phyloP scores from a whole-genome alignment of 139 green algal species.

The Chlamydomonas sp. region DNA sequence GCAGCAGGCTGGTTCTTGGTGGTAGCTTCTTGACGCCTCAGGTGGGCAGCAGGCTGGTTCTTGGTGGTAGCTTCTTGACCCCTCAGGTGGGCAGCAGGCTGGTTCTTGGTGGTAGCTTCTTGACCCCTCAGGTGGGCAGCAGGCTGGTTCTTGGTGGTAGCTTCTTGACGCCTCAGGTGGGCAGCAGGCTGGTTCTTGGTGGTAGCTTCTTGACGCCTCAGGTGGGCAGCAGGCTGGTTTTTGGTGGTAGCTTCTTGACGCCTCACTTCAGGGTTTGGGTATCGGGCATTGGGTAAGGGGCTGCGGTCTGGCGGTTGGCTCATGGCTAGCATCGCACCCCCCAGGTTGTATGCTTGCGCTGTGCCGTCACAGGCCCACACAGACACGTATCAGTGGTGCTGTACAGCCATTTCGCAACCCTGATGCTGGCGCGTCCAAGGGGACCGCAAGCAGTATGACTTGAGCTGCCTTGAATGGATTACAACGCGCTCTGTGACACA shows the following conservation, averaged over 20 bases:
- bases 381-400: background rate
- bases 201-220: no score
- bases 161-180: no score
- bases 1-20: background rate
- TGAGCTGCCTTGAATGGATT: no score
- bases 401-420: background rate
- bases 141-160: background rate
- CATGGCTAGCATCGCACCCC: no score
- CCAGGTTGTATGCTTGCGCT: no score
- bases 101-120: background rate
- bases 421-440: no score
- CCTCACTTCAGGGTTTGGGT: background rate
- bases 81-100: conserved; percentile 13
- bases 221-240: background rate
- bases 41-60: background rate
- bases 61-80: no score
- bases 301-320: background rate
- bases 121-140: conserved; percentile 25
- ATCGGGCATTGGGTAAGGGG: background rate
- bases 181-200: background rate
- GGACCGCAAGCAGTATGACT: no score
- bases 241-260: background rate
- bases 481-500: no score
- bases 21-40: no score
- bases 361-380: no score